These are phyloP conservation scores for Paecilomyces variotii DNA, from an alignment of 2,329 filamentous ascomycete genomes.

Conservation along the genomic window DNA sequence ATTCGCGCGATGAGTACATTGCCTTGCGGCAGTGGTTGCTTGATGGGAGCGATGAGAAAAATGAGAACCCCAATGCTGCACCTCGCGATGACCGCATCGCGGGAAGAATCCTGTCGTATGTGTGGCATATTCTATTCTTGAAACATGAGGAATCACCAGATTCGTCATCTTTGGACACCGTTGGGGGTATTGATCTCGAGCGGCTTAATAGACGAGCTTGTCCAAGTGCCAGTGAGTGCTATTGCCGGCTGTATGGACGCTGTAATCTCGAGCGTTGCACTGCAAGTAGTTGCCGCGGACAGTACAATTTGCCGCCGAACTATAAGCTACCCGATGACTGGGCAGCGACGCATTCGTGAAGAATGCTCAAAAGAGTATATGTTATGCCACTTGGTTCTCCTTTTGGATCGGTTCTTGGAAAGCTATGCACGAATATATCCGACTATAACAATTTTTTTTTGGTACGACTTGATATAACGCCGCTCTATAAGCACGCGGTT, in stretches of 20 bases:
- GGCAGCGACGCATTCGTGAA: conserved; percentile 20
- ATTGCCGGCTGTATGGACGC: conserved; percentile 37
- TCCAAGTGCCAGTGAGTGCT: conserved; percentile 34
- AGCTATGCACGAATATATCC: too few species aligned
- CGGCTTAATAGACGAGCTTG: conserved; percentile 30
- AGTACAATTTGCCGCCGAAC: conserved; percentile 31
- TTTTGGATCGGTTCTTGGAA: too few species aligned
- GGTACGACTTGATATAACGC: too few species aligned
- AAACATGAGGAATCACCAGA: conserved; percentile 6
- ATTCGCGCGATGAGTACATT: conserved; percentile 44
- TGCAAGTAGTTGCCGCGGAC: conserved; percentile 28
- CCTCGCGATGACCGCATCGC: conserved; percentile 36
- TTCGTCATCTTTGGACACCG: not conserved
- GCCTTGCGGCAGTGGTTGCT: conserved; percentile 49
- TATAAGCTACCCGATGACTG: conserved; percentile 31
- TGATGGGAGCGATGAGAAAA: conserved; percentile 21
- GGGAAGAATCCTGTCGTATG: conserved; percentile 41
- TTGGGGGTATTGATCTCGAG: conserved; percentile 24
- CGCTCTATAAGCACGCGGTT: too few species aligned
- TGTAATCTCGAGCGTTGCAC: conserved; percentile 29
- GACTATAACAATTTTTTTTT: too few species aligned
- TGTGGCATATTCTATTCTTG: conserved; percentile 45
- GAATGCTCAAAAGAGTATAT: not conserved
- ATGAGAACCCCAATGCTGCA: conserved; percentile 18
- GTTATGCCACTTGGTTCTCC: too few species aligned